phyloP scores from a whole-genome alignment of 768 basidiomycete species.

The Xerocomellus amylosporus region DNA sequence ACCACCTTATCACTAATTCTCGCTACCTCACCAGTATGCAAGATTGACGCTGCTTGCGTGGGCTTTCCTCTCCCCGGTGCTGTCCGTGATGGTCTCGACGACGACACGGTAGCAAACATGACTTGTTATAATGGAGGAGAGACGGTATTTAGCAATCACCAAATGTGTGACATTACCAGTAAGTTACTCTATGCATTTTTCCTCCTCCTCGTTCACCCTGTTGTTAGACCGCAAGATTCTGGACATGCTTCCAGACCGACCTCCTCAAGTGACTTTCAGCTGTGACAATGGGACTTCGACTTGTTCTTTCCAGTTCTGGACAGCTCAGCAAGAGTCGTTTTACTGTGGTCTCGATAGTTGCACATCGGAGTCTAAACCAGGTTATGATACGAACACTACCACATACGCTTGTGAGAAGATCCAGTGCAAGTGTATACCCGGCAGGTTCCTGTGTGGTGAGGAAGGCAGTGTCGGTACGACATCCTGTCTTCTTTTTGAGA shows the following conservation, averaged over 20 bases:
- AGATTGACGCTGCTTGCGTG: constrained; percentile 74
- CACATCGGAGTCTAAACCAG: constrained; percentile 41
- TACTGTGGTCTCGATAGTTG: constrained; percentile 87
- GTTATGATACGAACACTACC: constrained; percentile 69
- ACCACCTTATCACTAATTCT: neutral
- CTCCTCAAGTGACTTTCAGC: constrained; percentile 95
- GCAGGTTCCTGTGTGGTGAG: constrained; percentile 92
- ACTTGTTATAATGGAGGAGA: constrained; percentile 92
- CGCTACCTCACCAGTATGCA: constrained; percentile 62
- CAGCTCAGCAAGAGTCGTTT: constrained; percentile 90
- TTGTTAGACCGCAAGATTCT: constrained; percentile 86
- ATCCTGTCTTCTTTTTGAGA: neutral
- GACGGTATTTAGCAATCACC: constrained; percentile 93
- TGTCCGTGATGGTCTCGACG: constrained; percentile 38
- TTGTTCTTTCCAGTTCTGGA: constrained; percentile 99
- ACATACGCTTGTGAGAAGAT: constrained; percentile 80
- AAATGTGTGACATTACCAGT: constrained; percentile 99
- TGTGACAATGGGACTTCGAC: constrained; percentile 63
- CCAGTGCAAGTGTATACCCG: constrained; percentile 90
- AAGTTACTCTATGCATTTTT: constrained; percentile 29
- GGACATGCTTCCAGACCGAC: constrained; percentile 84
- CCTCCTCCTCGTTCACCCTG: neutral
- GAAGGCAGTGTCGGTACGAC: constrained; percentile 85
- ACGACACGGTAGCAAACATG: constrained; percentile 58
- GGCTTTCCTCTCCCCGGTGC: constrained; percentile 66